Conservation (phyloP, 2,329 filamentous ascomycete genomes). For the Elsinoe arachidis region DNA sequence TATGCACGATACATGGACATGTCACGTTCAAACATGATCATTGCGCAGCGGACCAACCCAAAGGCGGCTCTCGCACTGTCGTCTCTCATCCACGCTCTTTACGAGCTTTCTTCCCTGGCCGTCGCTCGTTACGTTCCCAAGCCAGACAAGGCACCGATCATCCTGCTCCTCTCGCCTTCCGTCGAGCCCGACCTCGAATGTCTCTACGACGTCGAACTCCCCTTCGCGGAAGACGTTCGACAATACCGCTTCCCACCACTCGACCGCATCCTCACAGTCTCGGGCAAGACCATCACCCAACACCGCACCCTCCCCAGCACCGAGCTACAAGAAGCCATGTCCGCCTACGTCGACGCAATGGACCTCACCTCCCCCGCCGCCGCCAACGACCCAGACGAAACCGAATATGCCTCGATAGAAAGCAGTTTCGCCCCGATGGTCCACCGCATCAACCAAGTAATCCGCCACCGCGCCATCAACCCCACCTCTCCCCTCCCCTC, state of each 20-base stretch:
- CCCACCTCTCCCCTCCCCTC: constrained; percentile 56
- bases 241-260: constrained; percentile 87
- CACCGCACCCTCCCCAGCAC: constrained; percentile 75
- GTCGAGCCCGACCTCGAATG: constrained; percentile 75
- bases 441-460: constrained; percentile 81
- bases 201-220: constrained; percentile 79
- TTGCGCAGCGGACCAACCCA: constrained; percentile 70
- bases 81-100: constrained; percentile 78
- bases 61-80: constrained; percentile 77
- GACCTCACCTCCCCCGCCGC: constrained; percentile 69
- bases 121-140: constrained; percentile 79
- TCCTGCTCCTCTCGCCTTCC: constrained; percentile 71
- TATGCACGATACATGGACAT: constrained; percentile 80
- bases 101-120: constrained; percentile 76
- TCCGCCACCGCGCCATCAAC: constrained; percentile 72
- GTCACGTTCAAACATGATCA: constrained; percentile 68
- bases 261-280: constrained; percentile 79
- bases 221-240: constrained; percentile 86
- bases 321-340: constrained; percentile 72
- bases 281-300: constrained; percentile 67
- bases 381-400: constrained; percentile 58
- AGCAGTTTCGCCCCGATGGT: constrained; percentile 76
- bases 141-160: constrained; percentile 65
- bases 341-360: constrained; percentile 87
- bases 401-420: constrained; percentile 68